These are phyloP conservation scores for Posidonia oceanica DNA, from an alignment of 116 monocot genomes.

Conservation along the genomic window DNA sequence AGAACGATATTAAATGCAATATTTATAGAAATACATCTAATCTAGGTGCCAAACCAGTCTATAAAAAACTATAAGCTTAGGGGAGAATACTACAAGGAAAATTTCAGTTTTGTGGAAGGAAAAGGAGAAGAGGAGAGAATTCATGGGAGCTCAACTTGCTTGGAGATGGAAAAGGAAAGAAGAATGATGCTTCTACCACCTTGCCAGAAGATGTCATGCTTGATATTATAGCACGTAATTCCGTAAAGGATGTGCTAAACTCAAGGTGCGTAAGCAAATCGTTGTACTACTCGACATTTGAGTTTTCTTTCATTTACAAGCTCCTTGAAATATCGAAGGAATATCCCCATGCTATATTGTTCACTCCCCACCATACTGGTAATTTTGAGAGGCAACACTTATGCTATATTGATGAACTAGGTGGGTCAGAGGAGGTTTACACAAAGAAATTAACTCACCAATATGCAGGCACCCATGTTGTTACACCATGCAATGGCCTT, in stretches of 20 bases:
- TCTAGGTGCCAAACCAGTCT: neutral
- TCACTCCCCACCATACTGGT: neutral
- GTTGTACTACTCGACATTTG: neutral
- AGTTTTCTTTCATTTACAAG: neutral
- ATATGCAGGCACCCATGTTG: neutral
- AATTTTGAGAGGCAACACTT: slow-evolving; percentile 1
- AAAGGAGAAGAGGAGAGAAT: neutral
- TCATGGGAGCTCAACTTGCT: neutral
- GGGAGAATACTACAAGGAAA: neutral
- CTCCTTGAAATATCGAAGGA: neutral
- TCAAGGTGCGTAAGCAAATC: neutral
- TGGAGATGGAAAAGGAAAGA: neutral
- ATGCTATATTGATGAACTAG: neutral
- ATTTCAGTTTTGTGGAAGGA: neutral
- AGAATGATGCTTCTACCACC: neutral
- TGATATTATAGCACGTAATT: neutral
- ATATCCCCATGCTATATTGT: neutral
- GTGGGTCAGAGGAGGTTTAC: neutral
- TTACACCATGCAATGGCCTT: neutral
- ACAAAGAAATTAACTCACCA: neutral
- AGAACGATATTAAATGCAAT: neutral
- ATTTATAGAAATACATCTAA: neutral
- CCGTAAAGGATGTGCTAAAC: neutral
- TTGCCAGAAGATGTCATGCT: slow-evolving; percentile 4
- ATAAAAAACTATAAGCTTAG: neutral